Percentiles rank a stretch among this genome's conserved stretches.
Conservation (phyloP, 2,329 filamentous ascomycete species). For the Colletotrichum simmondsii region DNA sequence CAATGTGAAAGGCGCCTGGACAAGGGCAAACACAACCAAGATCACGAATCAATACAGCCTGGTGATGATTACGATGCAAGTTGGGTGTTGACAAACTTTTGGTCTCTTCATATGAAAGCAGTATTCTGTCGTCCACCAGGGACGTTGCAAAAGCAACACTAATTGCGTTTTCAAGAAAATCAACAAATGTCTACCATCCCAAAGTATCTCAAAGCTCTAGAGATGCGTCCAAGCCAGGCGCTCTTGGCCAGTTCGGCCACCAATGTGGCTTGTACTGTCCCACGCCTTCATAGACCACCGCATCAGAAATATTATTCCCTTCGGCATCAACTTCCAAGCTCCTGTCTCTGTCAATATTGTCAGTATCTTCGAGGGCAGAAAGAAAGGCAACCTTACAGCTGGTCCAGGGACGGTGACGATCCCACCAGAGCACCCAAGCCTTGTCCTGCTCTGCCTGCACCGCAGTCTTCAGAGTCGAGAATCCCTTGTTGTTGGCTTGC, state of each 20-base stretch:
- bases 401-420: not conserved
- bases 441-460: not conserved
- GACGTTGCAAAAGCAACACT: not conserved
- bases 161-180: not conserved
- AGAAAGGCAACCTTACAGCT: not conserved
- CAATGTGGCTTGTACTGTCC: not conserved
- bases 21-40: not conserved
- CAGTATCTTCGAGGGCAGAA: not conserved
- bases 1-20: not conserved
- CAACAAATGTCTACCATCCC: not conserved
- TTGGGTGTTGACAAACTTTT: not conserved
- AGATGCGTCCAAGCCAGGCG: not conserved
- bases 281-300: not conserved
- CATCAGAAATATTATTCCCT: not conserved
- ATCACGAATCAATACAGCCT: not conserved
- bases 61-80: not conserved
- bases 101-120: not conserved
- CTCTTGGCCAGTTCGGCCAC: not conserved
- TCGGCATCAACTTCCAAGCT: too few relatives aligned
- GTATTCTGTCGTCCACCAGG: not conserved
- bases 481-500: not conserved
- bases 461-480: not conserved
- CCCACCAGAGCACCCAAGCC: not conserved
- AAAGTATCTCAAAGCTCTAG: not conserved
- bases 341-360: not conserved